Evolutionary conservation across 129 eudicot species (phyloP).

Genomic region (Chrysanthemum seticuspe): DNA sequence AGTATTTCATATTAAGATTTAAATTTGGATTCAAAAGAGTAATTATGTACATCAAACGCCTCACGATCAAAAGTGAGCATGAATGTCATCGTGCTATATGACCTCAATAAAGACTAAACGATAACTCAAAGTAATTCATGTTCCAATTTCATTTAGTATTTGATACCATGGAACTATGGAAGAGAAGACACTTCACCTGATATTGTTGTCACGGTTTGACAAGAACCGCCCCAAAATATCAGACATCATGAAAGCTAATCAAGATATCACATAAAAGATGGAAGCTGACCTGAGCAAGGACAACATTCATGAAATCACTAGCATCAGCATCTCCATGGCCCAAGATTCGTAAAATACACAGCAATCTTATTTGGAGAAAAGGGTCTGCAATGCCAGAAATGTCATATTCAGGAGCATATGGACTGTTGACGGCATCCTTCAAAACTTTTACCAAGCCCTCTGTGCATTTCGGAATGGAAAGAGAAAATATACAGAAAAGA

Average conservation of each 20-base stretch:
- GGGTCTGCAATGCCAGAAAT: conserved; percentile 94
- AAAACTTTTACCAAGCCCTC: conserved; percentile 81
- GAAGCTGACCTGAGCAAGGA: conserved; percentile 83
- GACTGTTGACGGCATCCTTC: conserved; percentile 94
- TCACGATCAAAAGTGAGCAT: too few relatives aligned
- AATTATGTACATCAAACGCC: too few relatives aligned
- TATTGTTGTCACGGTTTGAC: conserved; percentile 98
- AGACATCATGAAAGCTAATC: conserved; percentile 8
- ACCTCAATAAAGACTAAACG: too few relatives aligned
- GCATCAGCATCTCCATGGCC: conserved; percentile 99
- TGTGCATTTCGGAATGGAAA: conserved; percentile 68
- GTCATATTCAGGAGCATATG: conserved; percentile 97
- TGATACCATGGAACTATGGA: background rate
- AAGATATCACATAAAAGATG: conserved; percentile 18
- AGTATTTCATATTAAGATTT: too few relatives aligned
- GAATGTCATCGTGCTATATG: too few relatives aligned
- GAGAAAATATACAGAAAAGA: background rate
- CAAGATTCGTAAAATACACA: conserved; percentile 73
- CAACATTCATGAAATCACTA: conserved; percentile 95
- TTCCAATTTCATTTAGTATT: background rate
- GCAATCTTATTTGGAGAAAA: conserved; percentile 88
- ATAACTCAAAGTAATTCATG: background rate
- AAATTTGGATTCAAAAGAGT: too few relatives aligned
- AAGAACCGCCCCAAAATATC: conserved; percentile 84
- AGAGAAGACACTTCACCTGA: conserved; percentile 53